A percentile compares a stretch with the other conserved stretches of the same genome.
Conservation (phyloP, 2,329 filamentous ascomycete genomes). For the Monosporascus sp. region DNA sequence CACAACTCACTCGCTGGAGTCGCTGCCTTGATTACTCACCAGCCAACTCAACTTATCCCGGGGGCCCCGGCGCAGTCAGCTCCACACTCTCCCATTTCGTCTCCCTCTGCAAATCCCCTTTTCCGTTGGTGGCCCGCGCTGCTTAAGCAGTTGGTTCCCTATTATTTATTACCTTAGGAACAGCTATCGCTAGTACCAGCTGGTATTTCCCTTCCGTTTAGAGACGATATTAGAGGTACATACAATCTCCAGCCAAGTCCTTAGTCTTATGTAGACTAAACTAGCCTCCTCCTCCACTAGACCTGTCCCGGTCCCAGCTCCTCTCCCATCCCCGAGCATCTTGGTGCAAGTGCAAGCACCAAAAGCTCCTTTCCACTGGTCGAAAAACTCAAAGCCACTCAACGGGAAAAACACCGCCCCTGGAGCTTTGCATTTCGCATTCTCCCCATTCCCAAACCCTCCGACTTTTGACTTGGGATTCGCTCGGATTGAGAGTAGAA, state of each 20-base stretch:
- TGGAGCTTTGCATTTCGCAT: background rate
- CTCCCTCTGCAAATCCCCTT: background rate
- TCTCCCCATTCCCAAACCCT: background rate
- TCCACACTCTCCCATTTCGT: background rate
- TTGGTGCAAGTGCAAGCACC: too few relatives aligned
- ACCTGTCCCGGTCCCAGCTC: background rate
- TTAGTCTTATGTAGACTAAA: too few relatives aligned
- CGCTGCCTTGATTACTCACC: too few relatives aligned
- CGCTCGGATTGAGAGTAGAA: background rate
- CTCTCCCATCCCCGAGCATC: too few relatives aligned
- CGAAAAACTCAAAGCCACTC: background rate
- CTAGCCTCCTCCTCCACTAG: too few relatives aligned
- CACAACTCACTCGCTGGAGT: too few relatives aligned
- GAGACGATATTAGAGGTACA: too few relatives aligned
- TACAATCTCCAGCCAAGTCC: too few relatives aligned
- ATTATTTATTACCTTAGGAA: background rate
- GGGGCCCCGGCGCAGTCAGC: background rate
- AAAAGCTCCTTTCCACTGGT: background rate
- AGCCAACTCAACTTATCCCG: too few relatives aligned
- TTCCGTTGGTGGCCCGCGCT: background rate
- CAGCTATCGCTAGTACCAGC: background rate
- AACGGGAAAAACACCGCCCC: background rate
- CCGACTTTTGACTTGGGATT: background rate
- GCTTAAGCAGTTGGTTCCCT: background rate
- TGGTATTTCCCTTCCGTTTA: background rate